Percentiles rank a stretch among this genome's conserved stretches.
phyloP scores from a whole-genome alignment of 805 yeast genomes.

The Schwanniomyces vanrijiae region DNA sequence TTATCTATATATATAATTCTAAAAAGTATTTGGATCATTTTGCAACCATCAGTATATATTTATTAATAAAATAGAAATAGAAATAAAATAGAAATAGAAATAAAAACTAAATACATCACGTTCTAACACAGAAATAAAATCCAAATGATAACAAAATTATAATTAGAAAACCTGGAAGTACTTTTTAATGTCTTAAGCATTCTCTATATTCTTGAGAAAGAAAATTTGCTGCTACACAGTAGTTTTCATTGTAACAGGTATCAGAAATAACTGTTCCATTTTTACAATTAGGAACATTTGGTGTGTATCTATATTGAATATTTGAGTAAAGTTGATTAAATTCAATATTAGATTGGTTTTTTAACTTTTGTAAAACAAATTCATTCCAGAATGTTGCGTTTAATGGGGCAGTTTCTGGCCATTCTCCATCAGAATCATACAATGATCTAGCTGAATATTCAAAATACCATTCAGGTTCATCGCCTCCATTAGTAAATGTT shows the following conservation, averaged over 20 bases:
- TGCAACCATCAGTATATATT: no score
- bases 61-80: no score
- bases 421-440: conserved; percentile 48
- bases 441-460: conserved; percentile 66
- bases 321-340: conserved; percentile 52
- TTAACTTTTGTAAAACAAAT: conserved; percentile 46
- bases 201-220: conserved; percentile 12
- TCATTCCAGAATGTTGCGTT: conserved; percentile 70
- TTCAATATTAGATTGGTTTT: conserved; percentile 33
- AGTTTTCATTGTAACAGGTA: conserved; percentile 20
- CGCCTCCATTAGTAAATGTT: conserved; percentile 52
- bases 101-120: no score
- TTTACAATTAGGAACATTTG: conserved; percentile 51
- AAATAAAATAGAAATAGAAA: no score
- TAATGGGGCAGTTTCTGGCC: conserved; percentile 62
- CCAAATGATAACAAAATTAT: background rate
- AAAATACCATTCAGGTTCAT: conserved; percentile 60
- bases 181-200: conserved; percentile 15
- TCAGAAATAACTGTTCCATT: conserved; percentile 20
- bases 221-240: conserved; percentile 15
- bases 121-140: background rate
- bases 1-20: no score
- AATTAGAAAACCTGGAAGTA: no score
- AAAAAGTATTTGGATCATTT: no score
- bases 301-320: conserved; percentile 54